A percentile compares a stretch with the other conserved stretches of the same genome.
These are phyloP conservation scores for Uronychia setigera DNA, from an alignment of 73 alveolate genomes.

Conservation along the genomic window DNA sequence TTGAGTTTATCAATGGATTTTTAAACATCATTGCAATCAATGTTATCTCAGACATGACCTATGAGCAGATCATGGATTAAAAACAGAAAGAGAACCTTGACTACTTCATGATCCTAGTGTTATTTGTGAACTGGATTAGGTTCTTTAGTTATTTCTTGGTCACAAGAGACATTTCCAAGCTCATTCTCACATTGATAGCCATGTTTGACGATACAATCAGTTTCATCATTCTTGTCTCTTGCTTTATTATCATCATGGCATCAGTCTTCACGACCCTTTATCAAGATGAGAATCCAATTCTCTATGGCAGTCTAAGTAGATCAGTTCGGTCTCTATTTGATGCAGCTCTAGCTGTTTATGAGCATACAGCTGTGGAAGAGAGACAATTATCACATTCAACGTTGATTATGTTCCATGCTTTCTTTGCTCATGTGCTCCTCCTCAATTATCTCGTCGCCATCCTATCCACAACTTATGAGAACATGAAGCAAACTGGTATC, in stretches of 20 bases:
- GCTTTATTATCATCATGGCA: conserved; percentile 5
- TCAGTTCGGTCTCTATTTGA: neutral
- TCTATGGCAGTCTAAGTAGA: neutral
- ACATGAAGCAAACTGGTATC: conserved; percentile 6
- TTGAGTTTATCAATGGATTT: neutral
- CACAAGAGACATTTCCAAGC: conserved; percentile 5
- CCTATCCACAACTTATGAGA: conserved; percentile 7
- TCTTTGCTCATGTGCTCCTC: conserved; percentile 15
- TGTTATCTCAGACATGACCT: neutral
- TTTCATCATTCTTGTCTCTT: neutral
- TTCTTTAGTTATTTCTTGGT: neutral
- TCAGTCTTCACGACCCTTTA: neutral
- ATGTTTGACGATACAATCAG: neutral
- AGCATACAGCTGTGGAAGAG: neutral
- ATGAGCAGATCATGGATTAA: neutral
- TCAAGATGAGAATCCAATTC: neutral
- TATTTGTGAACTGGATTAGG: neutral
- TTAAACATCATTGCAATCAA: neutral
- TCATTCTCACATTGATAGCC: neutral
- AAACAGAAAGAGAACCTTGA: neutral
- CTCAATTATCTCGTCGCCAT: conserved; percentile 13
- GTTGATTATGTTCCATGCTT: neutral
- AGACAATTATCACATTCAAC: neutral
- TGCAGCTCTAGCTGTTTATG: neutral
- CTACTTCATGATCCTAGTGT: conserved; percentile 5